Evolutionary conservation across 352 stramenopile genomes (phyloP).

Genomic region (Phytophthora colocasiae): DNA sequence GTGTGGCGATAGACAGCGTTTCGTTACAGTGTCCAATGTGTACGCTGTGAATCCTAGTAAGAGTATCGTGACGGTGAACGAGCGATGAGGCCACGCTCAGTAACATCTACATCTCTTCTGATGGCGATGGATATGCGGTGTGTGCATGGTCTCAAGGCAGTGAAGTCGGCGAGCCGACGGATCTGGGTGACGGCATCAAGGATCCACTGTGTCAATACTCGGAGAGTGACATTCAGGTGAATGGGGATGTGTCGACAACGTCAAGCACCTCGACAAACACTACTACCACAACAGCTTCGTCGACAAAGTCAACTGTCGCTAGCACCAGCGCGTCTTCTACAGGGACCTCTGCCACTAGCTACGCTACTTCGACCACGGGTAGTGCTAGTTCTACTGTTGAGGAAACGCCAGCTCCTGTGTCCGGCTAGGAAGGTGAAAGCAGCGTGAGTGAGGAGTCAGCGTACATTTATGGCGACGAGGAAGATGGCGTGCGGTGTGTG

Average conservation of each 20-base stretch:
- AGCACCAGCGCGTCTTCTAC: constrained; percentile 9
- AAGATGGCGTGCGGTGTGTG: too few relatives aligned
- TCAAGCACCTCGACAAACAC: not conserved
- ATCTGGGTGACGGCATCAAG: constrained; percentile 4
- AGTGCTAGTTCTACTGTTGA: constrained; percentile 14
- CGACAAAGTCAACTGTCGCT: constrained; percentile 4
- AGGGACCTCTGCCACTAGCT: constrained; percentile 11
- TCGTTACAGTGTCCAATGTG: not conserved
- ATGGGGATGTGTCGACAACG: not conserved
- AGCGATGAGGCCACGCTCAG: constrained; percentile 4
- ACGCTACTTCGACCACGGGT: constrained; percentile 7
- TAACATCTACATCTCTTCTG: constrained; percentile 2
- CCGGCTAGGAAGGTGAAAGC: constrained; percentile 10
- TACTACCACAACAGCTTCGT: not conserved
- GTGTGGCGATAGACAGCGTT: not conserved
- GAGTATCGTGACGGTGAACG: constrained; percentile 2
- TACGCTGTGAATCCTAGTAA: constrained; percentile 1
- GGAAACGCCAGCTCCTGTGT: constrained; percentile 7
- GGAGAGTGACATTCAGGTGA: constrained; percentile 1
- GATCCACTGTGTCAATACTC: constrained; percentile 2
- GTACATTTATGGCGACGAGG: too few relatives aligned
- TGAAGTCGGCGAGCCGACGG: not conserved
- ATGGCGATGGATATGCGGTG: not conserved
- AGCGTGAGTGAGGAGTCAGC: constrained; percentile 10
- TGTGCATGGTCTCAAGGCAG: constrained; percentile 1